Evolutionary conservation across 148 eudicot genomes (phyloP).

Genomic region (Rheum nobile): DNA sequence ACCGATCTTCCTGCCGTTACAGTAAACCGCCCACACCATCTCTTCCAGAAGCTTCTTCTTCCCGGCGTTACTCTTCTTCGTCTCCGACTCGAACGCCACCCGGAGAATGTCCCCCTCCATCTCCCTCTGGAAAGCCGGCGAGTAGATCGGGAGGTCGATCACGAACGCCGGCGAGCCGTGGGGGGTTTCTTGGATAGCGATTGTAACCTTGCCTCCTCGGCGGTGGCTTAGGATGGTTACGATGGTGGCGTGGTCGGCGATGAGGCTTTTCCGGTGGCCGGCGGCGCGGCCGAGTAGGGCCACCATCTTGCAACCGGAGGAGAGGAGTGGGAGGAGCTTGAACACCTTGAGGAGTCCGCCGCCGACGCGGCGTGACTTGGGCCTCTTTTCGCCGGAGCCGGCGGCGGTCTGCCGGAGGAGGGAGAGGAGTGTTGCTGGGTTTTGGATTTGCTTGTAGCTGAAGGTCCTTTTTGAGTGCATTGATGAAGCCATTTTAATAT

Average conservation of each 20-base stretch:
- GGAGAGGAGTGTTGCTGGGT: conserved; percentile 26
- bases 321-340: conserved; percentile 73
- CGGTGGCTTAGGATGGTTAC: conserved; percentile 74
- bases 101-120: conserved; percentile 53
- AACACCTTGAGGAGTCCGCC: conserved; percentile 39
- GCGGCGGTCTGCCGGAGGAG: conserved; percentile 17
- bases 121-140: conserved; percentile 54
- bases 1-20: conserved; percentile 68
- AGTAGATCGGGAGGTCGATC: conserved; percentile 53
- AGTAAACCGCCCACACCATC: conserved; percentile 66
- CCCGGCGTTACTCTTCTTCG: conserved; percentile 32
- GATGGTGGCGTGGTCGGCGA: conserved; percentile 63
- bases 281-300: conserved; percentile 28
- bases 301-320: conserved; percentile 73
- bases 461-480: neutral
- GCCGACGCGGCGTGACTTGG: conserved; percentile 4
- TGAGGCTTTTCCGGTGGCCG: conserved; percentile 25
- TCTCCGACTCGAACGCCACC: conserved; percentile 64
- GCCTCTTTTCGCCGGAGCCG: neutral
- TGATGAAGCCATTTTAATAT: neutral
- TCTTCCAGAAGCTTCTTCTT: conserved; percentile 63
- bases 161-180: conserved; percentile 44
- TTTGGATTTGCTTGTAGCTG: conserved; percentile 22
- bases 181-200: conserved; percentile 77
- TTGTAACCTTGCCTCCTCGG: conserved; percentile 36